Conservation (phyloP, 116 monocot species). For the Thalassia testudinum region DNA sequence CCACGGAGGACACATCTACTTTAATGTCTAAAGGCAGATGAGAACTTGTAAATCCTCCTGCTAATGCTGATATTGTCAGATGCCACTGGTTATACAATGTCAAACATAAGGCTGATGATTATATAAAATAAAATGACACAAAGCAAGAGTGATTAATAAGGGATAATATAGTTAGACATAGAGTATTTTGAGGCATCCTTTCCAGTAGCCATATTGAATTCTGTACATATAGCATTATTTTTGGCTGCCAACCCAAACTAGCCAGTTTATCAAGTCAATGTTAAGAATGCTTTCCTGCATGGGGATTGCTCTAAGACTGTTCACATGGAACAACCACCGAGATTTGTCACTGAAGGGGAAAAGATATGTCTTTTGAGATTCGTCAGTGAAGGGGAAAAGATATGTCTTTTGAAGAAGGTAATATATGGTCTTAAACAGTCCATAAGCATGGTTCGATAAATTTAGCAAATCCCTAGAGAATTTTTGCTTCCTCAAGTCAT, state of each 20-base stretch:
- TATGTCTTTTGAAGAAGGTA: background rate
- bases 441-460: background rate
- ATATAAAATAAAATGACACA: no score
- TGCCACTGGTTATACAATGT: background rate
- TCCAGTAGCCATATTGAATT: background rate
- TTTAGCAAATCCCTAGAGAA: background rate
- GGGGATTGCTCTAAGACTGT: background rate
- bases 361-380: no score
- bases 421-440: background rate
- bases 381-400: no score
- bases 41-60: background rate
- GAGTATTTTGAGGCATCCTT: background rate
- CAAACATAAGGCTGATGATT: background rate
- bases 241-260: background rate
- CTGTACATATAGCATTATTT: background rate
- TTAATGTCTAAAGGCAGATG: background rate
- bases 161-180: no score
- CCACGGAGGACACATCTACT: no score
- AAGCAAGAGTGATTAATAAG: no score
- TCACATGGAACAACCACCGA: background rate
- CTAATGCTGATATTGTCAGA: background rate
- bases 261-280: background rate
- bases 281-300: background rate
- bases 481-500: background rate
- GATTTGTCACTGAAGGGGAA: background rate